Conservation (phyloP, 768 basidiomycete species). For the Calocybe cyanea region DNA sequence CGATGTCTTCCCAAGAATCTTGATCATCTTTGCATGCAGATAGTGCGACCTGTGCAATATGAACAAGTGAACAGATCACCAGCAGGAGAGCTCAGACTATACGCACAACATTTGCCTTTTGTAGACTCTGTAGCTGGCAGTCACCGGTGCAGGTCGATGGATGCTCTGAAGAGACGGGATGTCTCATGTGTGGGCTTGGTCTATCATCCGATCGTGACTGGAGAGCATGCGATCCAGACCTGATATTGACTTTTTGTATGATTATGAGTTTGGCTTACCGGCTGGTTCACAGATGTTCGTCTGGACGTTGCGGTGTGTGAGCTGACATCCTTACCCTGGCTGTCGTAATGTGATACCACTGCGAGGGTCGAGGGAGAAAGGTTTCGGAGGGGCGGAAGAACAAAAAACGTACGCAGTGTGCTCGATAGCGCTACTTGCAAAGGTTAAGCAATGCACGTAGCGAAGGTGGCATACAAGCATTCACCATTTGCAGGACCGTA, state of each 20-base stretch:
- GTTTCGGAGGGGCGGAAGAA: too few relatives aligned
- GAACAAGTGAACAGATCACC: too few relatives aligned
- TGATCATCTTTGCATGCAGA: conserved; percentile 35
- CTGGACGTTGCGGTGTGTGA: conserved; percentile 13
- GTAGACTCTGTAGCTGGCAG: conserved; percentile 16
- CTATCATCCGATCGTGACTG: conserved; percentile 17
- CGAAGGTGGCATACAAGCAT: conserved; percentile 3
- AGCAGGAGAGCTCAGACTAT: too few relatives aligned
- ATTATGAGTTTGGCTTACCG: conserved; percentile 6
- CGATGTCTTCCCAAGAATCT: conserved; percentile 30
- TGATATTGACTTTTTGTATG: conserved; percentile 10
- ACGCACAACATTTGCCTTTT: conserved; percentile 29
- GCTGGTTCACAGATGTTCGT: conserved; percentile 21
- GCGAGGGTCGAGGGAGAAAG: background rate
- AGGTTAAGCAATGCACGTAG: background rate
- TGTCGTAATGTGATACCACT: conserved; percentile 19
- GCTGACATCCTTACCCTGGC: conserved; percentile 22
- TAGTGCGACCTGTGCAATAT: conserved; percentile 33
- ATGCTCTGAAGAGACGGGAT: conserved; percentile 27
- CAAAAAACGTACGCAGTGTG: conserved; percentile 9
- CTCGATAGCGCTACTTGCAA: conserved; percentile 12
- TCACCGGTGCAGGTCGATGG: conserved; percentile 29
- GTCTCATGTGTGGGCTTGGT: conserved; percentile 18
- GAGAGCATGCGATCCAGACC: conserved; percentile 8
- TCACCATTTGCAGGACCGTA: conserved; percentile 28